These are phyloP conservation scores for Elsinoe arachidis DNA, from an alignment of 2,329 filamentous ascomycete species.

Conservation along the genomic window DNA sequence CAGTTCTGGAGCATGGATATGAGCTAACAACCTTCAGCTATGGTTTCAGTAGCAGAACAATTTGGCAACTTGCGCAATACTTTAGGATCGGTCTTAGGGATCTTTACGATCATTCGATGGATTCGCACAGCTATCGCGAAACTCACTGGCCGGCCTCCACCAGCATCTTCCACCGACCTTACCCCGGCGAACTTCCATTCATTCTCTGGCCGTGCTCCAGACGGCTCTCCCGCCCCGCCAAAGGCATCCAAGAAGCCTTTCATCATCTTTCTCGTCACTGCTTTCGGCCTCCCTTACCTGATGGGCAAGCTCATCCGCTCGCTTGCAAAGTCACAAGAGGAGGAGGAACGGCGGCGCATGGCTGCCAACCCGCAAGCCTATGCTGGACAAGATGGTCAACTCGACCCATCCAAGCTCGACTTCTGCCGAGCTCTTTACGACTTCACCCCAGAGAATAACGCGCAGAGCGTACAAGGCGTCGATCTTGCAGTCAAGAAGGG, in stretches of 20 bases:
- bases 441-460: slow-evolving; percentile 69
- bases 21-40: slow-evolving; percentile 49
- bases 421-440: slow-evolving; percentile 95
- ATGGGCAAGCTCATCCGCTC: slow-evolving; percentile 93
- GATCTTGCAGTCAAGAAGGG: slow-evolving; percentile 91
- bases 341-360: slow-evolving; percentile 60
- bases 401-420: slow-evolving; percentile 87
- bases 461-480: slow-evolving; percentile 50
- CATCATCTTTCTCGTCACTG: slow-evolving; percentile 87
- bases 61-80: slow-evolving; percentile 90
- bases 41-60: slow-evolving; percentile 97
- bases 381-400: slow-evolving; percentile 37
- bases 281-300: slow-evolving; percentile 90
- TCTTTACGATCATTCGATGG: slow-evolving; percentile 95
- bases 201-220: slow-evolving; percentile 54
- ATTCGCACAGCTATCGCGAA: slow-evolving; percentile 85
- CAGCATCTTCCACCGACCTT: slow-evolving; percentile 75
- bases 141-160: slow-evolving; percentile 80
- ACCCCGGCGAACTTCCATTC: slow-evolving; percentile 85
- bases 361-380: slow-evolving; percentile 41
- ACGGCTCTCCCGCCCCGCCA: slow-evolving; percentile 58
- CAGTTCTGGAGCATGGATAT: neutral
- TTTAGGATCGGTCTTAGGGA: slow-evolving; percentile 84
- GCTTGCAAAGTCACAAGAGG: slow-evolving; percentile 74
- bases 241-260: slow-evolving; percentile 90